These are phyloP conservation scores for Talaromyces albobiverticillius DNA, from an alignment of 2,329 filamentous ascomycete species.

Conservation along the genomic window DNA sequence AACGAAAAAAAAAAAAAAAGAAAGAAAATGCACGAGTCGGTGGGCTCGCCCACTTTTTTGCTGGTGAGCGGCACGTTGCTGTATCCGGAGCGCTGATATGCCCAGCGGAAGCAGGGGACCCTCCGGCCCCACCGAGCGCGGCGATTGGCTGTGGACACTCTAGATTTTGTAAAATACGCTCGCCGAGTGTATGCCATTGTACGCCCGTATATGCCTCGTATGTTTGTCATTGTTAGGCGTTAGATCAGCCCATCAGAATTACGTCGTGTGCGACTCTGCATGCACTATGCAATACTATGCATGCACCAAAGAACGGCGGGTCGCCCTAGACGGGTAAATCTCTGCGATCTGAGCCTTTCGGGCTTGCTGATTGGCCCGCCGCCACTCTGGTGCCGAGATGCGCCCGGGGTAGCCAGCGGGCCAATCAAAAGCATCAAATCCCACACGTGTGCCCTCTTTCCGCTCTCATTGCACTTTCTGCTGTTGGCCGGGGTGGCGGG, in stretches of 20 bases:
- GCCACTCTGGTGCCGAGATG: neutral
- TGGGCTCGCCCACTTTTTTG: neutral
- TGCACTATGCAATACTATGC: neutral
- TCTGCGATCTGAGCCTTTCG: neutral
- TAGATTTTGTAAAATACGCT: too few relatives aligned
- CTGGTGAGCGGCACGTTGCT: slow-evolving; percentile 11
- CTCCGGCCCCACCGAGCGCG: neutral
- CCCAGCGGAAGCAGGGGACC: neutral
- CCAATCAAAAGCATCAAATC: neutral
- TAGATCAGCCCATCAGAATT: too few relatives aligned
- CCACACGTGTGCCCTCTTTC: neutral
- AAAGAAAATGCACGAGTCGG: neutral
- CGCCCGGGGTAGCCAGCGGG: neutral
- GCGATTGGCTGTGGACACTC: too few relatives aligned
- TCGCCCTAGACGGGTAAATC: neutral
- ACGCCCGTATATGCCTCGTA: too few relatives aligned
- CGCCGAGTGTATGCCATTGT: too few relatives aligned
- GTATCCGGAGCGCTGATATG: slow-evolving; percentile 13
- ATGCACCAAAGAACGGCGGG: neutral
- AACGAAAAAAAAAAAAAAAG: neutral
- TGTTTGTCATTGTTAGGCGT: too few relatives aligned
- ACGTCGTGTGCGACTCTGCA: too few relatives aligned
- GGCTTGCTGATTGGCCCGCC: neutral
- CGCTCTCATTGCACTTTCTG: slow-evolving; percentile 9
- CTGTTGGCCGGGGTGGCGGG: neutral